phyloP scores from a whole-genome alignment of 768 basidiomycete genomes.

The Clitopilus hobsonii region DNA sequence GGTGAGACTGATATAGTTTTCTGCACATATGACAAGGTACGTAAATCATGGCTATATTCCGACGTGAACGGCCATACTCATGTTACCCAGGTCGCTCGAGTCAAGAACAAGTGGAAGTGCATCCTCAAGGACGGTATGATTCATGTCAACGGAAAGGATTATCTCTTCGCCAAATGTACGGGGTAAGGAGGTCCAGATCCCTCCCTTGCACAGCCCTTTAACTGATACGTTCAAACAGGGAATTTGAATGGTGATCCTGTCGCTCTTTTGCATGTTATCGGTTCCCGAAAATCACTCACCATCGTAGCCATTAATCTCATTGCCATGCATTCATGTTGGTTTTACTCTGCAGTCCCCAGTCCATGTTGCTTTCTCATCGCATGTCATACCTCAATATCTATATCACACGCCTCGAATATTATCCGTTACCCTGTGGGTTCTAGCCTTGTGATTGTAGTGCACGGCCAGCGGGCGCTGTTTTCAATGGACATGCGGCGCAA shows the following conservation, averaged over 20 bases:
- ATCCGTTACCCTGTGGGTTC: neutral
- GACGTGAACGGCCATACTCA: neutral
- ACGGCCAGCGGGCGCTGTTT: too few species aligned
- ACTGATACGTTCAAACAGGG: slow-evolving; percentile 18
- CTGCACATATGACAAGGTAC: slow-evolving; percentile 97
- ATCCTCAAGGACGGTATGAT: slow-evolving; percentile 97
- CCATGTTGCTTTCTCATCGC: neutral
- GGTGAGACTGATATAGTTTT: slow-evolving; percentile 91
- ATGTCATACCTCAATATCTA: slow-evolving; percentile 1
- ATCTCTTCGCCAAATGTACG: slow-evolving; percentile 94
- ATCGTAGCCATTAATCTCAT: neutral
- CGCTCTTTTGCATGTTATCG: neutral
- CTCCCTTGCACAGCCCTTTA: neutral
- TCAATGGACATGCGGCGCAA: too few species aligned
- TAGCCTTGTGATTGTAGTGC: too few species aligned
- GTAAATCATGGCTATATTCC: slow-evolving; percentile 12
- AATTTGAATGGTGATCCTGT: slow-evolving; percentile 35
- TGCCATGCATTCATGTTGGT: neutral
- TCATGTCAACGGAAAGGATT: slow-evolving; percentile 94
- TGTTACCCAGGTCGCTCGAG: slow-evolving; percentile 81
- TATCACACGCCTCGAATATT: neutral
- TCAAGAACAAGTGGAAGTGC: slow-evolving; percentile 99
- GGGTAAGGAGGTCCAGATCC: slow-evolving; percentile 62
- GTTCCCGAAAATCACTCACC: neutral
- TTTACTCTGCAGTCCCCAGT: neutral